Base-by-base conservation (phyloP, 2,329 filamentous ascomycete genomes). In the Purpureocillium takamizusanense region DNA sequence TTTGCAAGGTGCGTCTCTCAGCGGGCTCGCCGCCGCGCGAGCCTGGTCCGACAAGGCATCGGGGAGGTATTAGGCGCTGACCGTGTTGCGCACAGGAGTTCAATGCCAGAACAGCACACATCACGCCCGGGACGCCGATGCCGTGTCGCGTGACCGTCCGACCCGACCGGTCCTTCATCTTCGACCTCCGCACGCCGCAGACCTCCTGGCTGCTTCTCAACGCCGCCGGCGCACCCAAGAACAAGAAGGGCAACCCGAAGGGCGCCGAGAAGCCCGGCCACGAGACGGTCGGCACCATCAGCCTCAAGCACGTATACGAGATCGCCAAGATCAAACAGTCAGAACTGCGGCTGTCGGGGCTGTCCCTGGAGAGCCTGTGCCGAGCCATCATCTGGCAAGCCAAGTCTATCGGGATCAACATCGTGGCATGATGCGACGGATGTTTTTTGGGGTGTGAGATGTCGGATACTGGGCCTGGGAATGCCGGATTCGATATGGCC, bases 311-410 rank as follows among this genome's bases (percentile, higher is more conserved):
- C 65, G 70, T 98, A 16, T 97, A 88, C 65, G 90, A 97, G 67
- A 97, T 98, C 62, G 92, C 92, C 48, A 89, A 86, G 72, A 94
- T 98, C 56, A 98, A 98, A 74, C 83, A 86, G 49, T 69, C 74
- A 38, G 86, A 92, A 63, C 66, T 81, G 44, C 73, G 86, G 42
- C 62, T 90, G 45, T 86, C 83, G 2, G 85, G 83, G 2, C 57
- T 86, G 51, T 72, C 76, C 35, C 61, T 89, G 38, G 71, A 87
- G 57, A 81, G 81, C 1, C 55, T 90, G 21, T 87, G 83, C 65
- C 80, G 74, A 62, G 77, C 79, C 39, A 69, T 90, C 43, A 86
- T 90, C 49, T 80, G 69, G 48, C 81, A 86, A 61, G 80, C 81
- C 41, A 86, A 79, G 65, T 83, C 81, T 15, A 79, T 88, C 52